These are phyloP conservation scores for Trichoderma sp. DNA, from an alignment of 2,329 filamentous ascomycete species.

Conservation along the genomic window DNA sequence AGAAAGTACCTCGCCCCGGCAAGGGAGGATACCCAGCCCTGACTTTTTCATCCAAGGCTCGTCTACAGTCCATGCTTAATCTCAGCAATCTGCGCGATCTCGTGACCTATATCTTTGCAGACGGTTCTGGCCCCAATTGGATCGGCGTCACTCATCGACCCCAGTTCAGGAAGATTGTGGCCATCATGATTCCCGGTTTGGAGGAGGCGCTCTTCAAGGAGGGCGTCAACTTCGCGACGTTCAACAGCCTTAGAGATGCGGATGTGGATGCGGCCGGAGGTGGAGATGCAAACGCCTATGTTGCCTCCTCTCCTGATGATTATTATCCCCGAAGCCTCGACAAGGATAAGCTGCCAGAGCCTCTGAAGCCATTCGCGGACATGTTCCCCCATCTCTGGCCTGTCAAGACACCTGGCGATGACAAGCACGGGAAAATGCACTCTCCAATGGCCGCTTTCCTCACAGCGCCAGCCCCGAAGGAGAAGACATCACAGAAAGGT, in stretches of 20 bases:
- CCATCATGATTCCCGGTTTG: conserved; percentile 88
- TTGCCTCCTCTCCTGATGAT: conserved; percentile 58
- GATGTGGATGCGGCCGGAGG: conserved; percentile 31
- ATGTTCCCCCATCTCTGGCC: conserved; percentile 92
- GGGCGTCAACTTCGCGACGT: conserved; percentile 53
- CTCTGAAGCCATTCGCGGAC: conserved; percentile 69
- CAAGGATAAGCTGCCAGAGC: conserved; percentile 54
- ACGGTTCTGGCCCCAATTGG: conserved; percentile 68
- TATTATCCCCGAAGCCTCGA: conserved; percentile 61
- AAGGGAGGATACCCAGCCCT: conserved; percentile 64
- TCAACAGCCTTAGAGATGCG: conserved; percentile 42
- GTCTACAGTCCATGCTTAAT: conserved; percentile 64
- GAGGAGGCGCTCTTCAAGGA: conserved; percentile 88
- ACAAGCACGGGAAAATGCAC: conserved; percentile 77
- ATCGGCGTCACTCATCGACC: conserved; percentile 65
- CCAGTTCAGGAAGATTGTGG: conserved; percentile 77
- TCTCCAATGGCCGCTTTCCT: conserved; percentile 87
- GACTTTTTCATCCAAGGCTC: conserved; percentile 59
- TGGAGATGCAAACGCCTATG: conserved; percentile 39
- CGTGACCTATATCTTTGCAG: conserved; percentile 68
- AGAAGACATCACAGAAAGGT: conserved; percentile 60
- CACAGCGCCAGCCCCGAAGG: conserved; percentile 71
- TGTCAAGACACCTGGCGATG: conserved; percentile 83
- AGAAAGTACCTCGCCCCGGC: conserved; percentile 62
- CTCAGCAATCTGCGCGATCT: conserved; percentile 66